Percentiles rank a stretch among this genome's conserved stretches.
Conservation (phyloP, 2,329 filamentous ascomycete species). For the Thelonectria rubi region DNA sequence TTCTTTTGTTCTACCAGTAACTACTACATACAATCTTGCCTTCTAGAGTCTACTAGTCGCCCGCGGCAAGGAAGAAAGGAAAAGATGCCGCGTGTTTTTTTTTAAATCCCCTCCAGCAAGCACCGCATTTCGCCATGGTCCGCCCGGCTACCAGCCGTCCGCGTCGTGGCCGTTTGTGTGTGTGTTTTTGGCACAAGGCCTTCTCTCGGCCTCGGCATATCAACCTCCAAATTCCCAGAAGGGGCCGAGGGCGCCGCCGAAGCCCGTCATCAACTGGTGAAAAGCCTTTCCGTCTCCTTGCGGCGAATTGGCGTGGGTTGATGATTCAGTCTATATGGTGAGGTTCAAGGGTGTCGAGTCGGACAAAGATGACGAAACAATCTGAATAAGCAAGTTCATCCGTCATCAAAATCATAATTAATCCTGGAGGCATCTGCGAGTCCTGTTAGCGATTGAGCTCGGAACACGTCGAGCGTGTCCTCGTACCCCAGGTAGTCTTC, state of each 20-base stretch:
- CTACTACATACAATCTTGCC: slow-evolving; percentile 34
- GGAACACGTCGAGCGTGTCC: neutral
- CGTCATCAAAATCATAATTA: slow-evolving; percentile 29
- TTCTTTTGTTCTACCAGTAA: slow-evolving; percentile 32
- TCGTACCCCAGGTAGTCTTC: slow-evolving; percentile 76
- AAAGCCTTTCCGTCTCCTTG: slow-evolving; percentile 2
- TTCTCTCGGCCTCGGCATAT: slow-evolving; percentile 1
- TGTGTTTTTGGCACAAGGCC: slow-evolving; percentile 3
- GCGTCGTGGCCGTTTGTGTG: neutral
- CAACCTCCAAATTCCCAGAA: slow-evolving; percentile 8
- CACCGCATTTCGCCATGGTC: slow-evolving; percentile 20
- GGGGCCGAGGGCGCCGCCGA: neutral
- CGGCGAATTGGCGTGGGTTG: neutral
- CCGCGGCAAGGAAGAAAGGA: slow-evolving; percentile 25
- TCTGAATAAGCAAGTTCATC: slow-evolving; percentile 29
- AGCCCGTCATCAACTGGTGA: slow-evolving; percentile 11
- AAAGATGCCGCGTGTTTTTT: slow-evolving; percentile 11
- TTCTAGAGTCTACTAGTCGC: slow-evolving; percentile 35
- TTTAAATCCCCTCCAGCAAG: slow-evolving; percentile 21
- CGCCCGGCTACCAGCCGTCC: slow-evolving; percentile 16
- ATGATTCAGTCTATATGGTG: slow-evolving; percentile 13
- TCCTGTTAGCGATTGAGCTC: slow-evolving; percentile 24
- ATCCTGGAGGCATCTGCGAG: slow-evolving; percentile 44
- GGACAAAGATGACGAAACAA: slow-evolving; percentile 22
- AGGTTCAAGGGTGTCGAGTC: slow-evolving; percentile 8